Conservation (phyloP, 2,329 filamentous ascomycete genomes). For the Microsporum canis region DNA sequence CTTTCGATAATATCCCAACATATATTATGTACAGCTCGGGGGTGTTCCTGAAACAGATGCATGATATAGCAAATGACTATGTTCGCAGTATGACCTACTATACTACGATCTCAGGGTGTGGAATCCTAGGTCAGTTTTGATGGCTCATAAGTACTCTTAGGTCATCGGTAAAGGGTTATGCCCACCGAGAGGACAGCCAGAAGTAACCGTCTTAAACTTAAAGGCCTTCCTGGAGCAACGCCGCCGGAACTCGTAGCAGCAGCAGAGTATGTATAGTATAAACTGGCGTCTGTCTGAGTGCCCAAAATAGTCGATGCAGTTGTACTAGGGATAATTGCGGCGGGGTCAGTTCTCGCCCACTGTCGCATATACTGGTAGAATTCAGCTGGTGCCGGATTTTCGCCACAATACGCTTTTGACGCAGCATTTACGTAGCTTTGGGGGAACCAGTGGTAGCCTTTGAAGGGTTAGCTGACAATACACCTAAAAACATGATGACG, state of each 20-base stretch:
- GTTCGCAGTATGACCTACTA: neutral
- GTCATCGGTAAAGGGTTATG: neutral
- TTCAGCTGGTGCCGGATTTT: neutral
- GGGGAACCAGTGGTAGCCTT: constrained; percentile 6
- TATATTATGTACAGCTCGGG: neutral
- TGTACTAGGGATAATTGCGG: neutral
- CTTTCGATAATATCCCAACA: neutral
- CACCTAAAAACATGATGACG: neutral
- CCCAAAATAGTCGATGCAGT: constrained; percentile 2
- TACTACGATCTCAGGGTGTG: neutral
- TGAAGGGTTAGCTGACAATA: neutral
- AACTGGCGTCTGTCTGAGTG: constrained; percentile 2
- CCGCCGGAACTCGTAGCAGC: too few species aligned
- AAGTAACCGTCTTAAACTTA: neutral
- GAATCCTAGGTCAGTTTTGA: neutral
- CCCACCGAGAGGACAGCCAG: neutral
- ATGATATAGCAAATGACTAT: neutral
- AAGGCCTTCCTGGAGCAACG: neutral
- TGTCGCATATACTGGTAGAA: neutral
- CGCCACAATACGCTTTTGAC: neutral
- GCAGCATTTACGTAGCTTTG: constrained; percentile 1
- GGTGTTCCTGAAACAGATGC: neutral
- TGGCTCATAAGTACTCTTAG: neutral
- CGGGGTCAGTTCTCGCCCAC: constrained; percentile 2
- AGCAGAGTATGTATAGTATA: constrained; percentile 5